phyloP scores from a whole-genome alignment of 2,329 filamentous ascomycete species.

The Rutstroemia sp. region DNA sequence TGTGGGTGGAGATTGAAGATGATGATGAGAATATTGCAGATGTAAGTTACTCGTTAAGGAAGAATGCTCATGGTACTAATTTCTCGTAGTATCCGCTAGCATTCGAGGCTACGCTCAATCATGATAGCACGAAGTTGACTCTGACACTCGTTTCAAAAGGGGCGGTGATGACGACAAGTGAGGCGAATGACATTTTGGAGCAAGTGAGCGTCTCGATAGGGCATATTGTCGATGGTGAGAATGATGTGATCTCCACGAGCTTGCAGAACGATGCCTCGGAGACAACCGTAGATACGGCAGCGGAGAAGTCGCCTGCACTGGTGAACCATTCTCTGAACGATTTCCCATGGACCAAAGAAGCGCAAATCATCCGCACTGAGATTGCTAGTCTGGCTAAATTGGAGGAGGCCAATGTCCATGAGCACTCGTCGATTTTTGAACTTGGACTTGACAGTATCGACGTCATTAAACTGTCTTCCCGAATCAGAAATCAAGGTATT shows the following conservation, averaged over 20 bases:
- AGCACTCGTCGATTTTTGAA: slow-evolving; percentile 63
- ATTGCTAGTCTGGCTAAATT: slow-evolving; percentile 56
- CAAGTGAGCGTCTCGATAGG: slow-evolving; percentile 32
- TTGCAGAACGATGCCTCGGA: background rate
- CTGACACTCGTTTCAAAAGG: slow-evolving; percentile 54
- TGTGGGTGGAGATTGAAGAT: slow-evolving; percentile 48
- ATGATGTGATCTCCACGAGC: background rate
- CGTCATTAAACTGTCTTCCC: slow-evolving; percentile 73
- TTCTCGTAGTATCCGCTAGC: slow-evolving; percentile 50
- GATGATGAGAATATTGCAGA: slow-evolving; percentile 38
- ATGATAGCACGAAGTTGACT: slow-evolving; percentile 38
- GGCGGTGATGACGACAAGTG: slow-evolving; percentile 31
- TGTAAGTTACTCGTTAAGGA: too few relatives aligned
- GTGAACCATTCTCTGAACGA: too few relatives aligned
- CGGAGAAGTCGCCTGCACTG: background rate
- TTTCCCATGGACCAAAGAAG: slow-evolving; percentile 37
- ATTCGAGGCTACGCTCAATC: slow-evolving; percentile 58
- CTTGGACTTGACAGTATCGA: slow-evolving; percentile 91
- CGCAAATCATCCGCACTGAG: slow-evolving; percentile 48
- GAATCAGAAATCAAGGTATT: slow-evolving; percentile 54
- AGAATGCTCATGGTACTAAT: too few relatives aligned
- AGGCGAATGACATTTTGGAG: slow-evolving; percentile 34
- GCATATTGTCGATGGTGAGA: background rate
- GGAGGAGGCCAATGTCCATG: slow-evolving; percentile 42
- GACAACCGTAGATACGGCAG: background rate